Base-by-base conservation (phyloP, 2,329 filamentous ascomycete genomes). In the Talaromyces verruculosus region DNA sequence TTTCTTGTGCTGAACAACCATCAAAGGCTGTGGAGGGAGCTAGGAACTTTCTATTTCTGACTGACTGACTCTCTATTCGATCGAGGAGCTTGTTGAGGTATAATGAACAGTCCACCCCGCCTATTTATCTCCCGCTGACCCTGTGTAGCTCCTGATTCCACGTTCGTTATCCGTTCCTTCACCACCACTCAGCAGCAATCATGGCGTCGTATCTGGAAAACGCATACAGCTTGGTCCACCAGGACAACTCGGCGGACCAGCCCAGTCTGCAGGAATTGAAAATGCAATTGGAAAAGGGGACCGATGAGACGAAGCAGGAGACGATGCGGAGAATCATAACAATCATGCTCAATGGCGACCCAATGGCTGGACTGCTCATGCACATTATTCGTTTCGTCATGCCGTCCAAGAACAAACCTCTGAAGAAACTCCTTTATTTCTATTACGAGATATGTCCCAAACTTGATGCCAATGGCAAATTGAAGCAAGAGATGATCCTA, bases 361-460 rank as follows among this genome's bases (percentile, higher is more conserved):
- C 95, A 47, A 95, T 99, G 90, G 91, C 93, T 30, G 89, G 93
- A 72, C 85, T 99, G 22, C 88, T 99, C 73, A 99, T 99, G 95
- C 95, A 98, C 83, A 99, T 99, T 76, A 99, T 99, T 79, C 92
- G 95, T 78, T 99, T 99, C 78, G 93, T 99, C 73, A 99, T 99
- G 95, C 95, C 95, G 15, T 97, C 93, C 69, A 97, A 96, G 84
- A 92, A 91, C 80, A 99, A 99, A 83, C 84, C 90, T 49, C 84
- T 99, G 74, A 99, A 99, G 87, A 99, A 99, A 84, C 86, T 99
- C 68, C 87, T 99, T 65, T 99, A 99, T 82, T 95, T 99, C 80
- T 99, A 99, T 84, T 97, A 98, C 78, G 95, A 99, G 82, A 95
- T 98, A 78, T 98, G 95, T 79, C 95, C 94, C 47, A 99, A 99